These are phyloP conservation scores for Pascua guehoae DNA, from an alignment of 1,284 basidiomycete genomes.

Conservation along the genomic window DNA sequence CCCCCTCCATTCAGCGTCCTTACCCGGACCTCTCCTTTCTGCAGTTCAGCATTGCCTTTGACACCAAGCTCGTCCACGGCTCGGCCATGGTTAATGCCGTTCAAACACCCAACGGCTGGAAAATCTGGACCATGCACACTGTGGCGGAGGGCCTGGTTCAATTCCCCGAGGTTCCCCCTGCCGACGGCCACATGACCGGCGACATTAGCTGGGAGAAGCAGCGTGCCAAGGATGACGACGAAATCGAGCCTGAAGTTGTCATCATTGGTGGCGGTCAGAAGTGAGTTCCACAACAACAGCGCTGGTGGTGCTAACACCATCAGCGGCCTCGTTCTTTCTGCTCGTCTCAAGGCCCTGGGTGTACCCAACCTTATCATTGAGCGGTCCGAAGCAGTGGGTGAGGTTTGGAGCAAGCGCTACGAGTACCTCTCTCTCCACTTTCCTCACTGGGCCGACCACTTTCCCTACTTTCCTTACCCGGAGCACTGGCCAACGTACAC, in stretches of 20 bases:
- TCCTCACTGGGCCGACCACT: slow-evolving; percentile 53
- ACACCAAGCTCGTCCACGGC: slow-evolving; percentile 53
- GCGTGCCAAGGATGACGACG: slow-evolving; percentile 15
- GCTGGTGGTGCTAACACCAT: too few species aligned
- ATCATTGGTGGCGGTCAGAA: slow-evolving; percentile 51
- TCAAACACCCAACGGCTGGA: slow-evolving; percentile 53
- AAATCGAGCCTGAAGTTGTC: slow-evolving; percentile 52
- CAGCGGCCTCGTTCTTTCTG: slow-evolving; percentile 49
- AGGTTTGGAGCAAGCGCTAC: slow-evolving; percentile 55
- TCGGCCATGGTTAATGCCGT: slow-evolving; percentile 59
- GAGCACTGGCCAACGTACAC: slow-evolving; percentile 60
- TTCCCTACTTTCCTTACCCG: slow-evolving; percentile 54
- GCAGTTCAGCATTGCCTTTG: slow-evolving; percentile 56
- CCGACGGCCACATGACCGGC: slow-evolving; percentile 31
- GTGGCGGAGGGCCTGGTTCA: slow-evolving; percentile 56
- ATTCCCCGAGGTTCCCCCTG: slow-evolving; percentile 48
- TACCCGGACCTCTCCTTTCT: slow-evolving; percentile 60
- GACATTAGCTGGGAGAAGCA: slow-evolving; percentile 15
- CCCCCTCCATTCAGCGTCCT: slow-evolving; percentile 50
- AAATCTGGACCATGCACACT: slow-evolving; percentile 57
- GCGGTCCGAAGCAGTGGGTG: slow-evolving; percentile 43
- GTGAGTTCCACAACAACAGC: too few species aligned
- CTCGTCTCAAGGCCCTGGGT: slow-evolving; percentile 48
- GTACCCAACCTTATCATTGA: slow-evolving; percentile 48
- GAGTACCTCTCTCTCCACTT: slow-evolving; percentile 61